Percentiles rank a stretch among this genome's conserved stretches.
These are phyloP conservation scores for Tuctoria greenei DNA, from an alignment of 176 grass and related monocot genomes.

Conservation along the genomic window DNA sequence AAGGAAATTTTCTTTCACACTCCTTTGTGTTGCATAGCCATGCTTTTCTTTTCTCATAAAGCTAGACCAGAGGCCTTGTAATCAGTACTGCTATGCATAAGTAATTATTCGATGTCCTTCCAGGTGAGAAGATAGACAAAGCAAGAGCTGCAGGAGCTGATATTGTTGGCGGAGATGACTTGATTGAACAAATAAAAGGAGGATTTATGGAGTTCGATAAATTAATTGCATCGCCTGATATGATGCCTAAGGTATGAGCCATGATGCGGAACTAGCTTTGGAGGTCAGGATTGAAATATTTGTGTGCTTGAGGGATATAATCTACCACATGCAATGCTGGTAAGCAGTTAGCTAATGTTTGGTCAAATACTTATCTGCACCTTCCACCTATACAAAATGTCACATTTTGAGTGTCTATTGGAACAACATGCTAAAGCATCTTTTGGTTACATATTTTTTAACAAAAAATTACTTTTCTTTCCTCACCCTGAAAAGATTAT, in stretches of 20 bases:
- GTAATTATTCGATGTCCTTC: conserved; percentile 24
- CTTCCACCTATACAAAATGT: neutral
- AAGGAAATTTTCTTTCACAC: neutral
- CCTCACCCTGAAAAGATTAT: neutral
- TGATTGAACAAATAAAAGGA: conserved; percentile 94
- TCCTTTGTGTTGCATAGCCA: neutral
- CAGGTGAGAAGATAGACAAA: conserved; percentile 95
- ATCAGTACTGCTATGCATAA: neutral
- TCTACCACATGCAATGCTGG: neutral
- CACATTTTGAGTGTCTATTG: neutral
- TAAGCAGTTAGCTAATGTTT: conserved; percentile 11
- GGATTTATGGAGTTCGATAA: conserved; percentile 98
- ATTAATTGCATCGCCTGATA: conserved; percentile 97
- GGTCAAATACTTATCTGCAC: neutral
- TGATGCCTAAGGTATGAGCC: conserved; percentile 89
- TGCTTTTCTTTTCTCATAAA: conserved; percentile 15
- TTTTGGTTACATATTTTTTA: neutral
- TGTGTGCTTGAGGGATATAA: conserved; percentile 7
- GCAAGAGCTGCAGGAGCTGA: conserved; percentile 87
- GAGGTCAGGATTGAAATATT: conserved; percentile 28
- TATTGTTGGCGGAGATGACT: conserved; percentile 82
- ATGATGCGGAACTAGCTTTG: conserved; percentile 29
- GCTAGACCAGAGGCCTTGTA: neutral
- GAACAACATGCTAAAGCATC: neutral
- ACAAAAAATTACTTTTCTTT: neutral